phyloP scores from a whole-genome alignment of 768 basidiomycete species.

The Dentipellis fragilis region DNA sequence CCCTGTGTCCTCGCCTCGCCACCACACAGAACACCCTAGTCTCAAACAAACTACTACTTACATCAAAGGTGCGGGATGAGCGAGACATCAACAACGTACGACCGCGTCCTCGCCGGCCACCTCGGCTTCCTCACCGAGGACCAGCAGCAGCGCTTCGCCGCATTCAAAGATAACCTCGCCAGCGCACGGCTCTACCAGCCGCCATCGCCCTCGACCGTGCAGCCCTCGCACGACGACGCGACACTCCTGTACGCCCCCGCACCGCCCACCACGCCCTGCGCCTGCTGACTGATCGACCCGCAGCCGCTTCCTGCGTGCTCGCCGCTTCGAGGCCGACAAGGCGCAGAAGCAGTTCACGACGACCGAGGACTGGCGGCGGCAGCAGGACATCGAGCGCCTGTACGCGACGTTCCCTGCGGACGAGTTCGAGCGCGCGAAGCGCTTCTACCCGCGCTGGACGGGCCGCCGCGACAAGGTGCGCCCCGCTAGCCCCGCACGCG shows the following conservation, averaged over 20 bases:
- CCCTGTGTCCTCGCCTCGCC: no score
- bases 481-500: background rate
- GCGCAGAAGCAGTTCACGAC: slow-evolving; percentile 65
- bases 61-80: no score
- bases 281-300: background rate
- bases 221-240: slow-evolving; percentile 51
- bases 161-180: slow-evolving; percentile 43
- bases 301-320: slow-evolving; percentile 79
- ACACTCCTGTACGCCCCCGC: slow-evolving; percentile 47
- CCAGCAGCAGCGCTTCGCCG: slow-evolving; percentile 37
- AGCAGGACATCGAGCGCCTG: slow-evolving; percentile 51
- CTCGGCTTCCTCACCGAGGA: slow-evolving; percentile 40
- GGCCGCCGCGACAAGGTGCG: slow-evolving; percentile 65
- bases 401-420: slow-evolving; percentile 46
- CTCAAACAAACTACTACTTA: no score
- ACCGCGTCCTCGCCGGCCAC: slow-evolving; percentile 33
- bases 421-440: slow-evolving; percentile 50
- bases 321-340: slow-evolving; percentile 49
- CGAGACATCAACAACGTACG: background rate
- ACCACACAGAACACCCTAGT: no score
- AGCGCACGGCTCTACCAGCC: slow-evolving; percentile 40
- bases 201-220: slow-evolving; percentile 15
- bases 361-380: slow-evolving; percentile 58
- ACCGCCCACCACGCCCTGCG: background rate
- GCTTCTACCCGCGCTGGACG: slow-evolving; percentile 76